Percentiles rank a stretch among this genome's conserved stretches.
These are phyloP conservation scores for Globisporangium spiculum DNA, from an alignment of 352 stramenopile genomes.

Conservation along the genomic window DNA sequence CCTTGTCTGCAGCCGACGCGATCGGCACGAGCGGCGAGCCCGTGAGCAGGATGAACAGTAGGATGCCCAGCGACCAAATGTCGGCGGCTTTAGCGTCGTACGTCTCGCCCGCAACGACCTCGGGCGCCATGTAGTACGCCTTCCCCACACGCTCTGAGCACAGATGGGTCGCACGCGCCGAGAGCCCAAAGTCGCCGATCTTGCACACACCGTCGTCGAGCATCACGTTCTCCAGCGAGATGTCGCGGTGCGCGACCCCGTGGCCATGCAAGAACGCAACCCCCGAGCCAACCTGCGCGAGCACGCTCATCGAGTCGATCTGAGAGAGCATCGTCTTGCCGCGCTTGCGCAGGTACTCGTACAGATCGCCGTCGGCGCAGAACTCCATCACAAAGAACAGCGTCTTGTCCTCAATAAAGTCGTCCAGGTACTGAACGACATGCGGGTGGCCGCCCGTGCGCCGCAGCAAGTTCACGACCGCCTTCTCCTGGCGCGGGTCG, in stretches of 20 bases:
- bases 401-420: slow-evolving; percentile 39
- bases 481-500: slow-evolving; percentile 44
- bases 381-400: slow-evolving; percentile 54
- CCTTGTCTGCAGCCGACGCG: slow-evolving; percentile 28
- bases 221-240: slow-evolving; percentile 48
- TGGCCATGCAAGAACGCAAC: slow-evolving; percentile 32
- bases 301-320: slow-evolving; percentile 25
- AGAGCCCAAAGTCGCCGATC: slow-evolving; percentile 46
- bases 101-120: slow-evolving; percentile 30
- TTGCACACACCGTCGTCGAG: slow-evolving; percentile 35
- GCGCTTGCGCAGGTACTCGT: slow-evolving; percentile 25
- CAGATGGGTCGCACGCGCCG: slow-evolving; percentile 27
- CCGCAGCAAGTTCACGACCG: slow-evolving; percentile 31
- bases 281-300: slow-evolving; percentile 25
- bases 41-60: slow-evolving; percentile 62
- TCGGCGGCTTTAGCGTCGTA: slow-evolving; percentile 50
- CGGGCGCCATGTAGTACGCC: slow-evolving; percentile 55
- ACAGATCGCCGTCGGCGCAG: slow-evolving; percentile 33
- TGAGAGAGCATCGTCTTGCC: slow-evolving; percentile 18
- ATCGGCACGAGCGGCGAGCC: slow-evolving; percentile 47
- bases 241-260: slow-evolving; percentile 35
- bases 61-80: slow-evolving; percentile 58
- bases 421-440: slow-evolving; percentile 41
- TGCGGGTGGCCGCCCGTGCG: slow-evolving; percentile 37
- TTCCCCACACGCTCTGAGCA: slow-evolving; percentile 40